Base-by-base conservation (phyloP, 257 asterid genomes). In the Salvia splendens region DNA sequence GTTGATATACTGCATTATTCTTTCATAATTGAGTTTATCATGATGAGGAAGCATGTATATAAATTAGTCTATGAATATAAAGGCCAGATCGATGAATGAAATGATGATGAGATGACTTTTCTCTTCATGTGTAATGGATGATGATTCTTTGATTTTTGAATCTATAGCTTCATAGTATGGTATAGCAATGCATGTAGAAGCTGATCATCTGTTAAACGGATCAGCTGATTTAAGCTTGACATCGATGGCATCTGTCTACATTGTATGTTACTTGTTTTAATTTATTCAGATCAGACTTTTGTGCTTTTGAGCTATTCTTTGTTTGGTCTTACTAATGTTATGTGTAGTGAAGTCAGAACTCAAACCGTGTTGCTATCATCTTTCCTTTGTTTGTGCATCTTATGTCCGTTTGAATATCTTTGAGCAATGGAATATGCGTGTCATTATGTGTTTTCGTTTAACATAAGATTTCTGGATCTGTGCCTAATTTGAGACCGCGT, bases 151-250 rank as follows among this genome's bases (percentile, higher is more conserved):
- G 11, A 32, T 14, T 45, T 33, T 11, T 66, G 74, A 60, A 54
- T 53, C 12, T 43, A 46, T 73, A 59, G 30, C 63, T 65, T 72
- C 59, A 42, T 56, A 50, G 15, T 30, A 41, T 56, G 56, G 15
- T 30, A 41, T 38, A 11, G 46, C 20, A 38, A 55, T 16, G 15
- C 24, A 58, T 61, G 53, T 41, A 7, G 49, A 40, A 45, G 35
- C n/a, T 54, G 51, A 46, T 53, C 47, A 35, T 20, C 20, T 17
- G 55, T 17, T 47, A 7, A 35, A 58, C 40, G 49, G 24, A 49
- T 14, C 36, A 12, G 55, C 32, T 6, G 12, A 52, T 58, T 4
- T 38, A 1, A 58, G 60, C 55, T 67, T 51, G 65, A n/a, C 9
- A 38, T 36, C 6, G 11, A 36, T 36, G 52, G 52, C 67, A 12